Evolutionary conservation across 768 basidiomycete genomes (phyloP), one percentile per base, ranked within the genome.

Genomic region (Boletus vinaceobasis): DNA sequence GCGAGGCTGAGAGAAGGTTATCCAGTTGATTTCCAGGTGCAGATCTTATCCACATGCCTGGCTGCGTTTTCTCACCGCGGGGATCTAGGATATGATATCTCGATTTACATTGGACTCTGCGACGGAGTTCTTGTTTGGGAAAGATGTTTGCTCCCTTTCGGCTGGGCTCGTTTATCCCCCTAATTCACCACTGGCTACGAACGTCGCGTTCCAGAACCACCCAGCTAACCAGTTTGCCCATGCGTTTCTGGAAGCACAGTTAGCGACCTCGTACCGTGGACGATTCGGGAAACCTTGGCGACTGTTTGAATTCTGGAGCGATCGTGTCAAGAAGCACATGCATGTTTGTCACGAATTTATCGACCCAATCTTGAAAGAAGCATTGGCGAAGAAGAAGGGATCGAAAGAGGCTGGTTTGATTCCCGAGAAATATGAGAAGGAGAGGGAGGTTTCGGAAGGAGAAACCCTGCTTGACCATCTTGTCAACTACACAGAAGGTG

Each of bases 81-180:
- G 7, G 19, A 33, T 45, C 29, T 50, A 82, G 79, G 82, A 84
- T 50, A 71, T 80, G 51, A 75, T 77, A 3, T 76, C 76, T 0
- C 75, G 82, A 2, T 86, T 84, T 65, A 85, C 84, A 0, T 69
- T 85, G 47, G 84, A 85, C 64, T 77, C 80, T 0, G 82, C 81
- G 1, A 77, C 82, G 0, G 78, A 82, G 43, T 86, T 84, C 58
- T 75, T 85, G 29, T 83, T 84, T 57, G 78, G 75, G 27, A 66
- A 77, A 31, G 70, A 77, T 45, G 75, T 83, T 14, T 65, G 64
- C 40, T 79, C 78, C 5, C 77, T 83, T 21, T 70, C 71, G 6
- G 78, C 73, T 0, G 75, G 74, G 5, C 70, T 84, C 1, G 74
- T 80, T 1, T 81, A 82, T 58, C 81, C 83, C 1, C 50, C 64